A percentile compares a stretch with the other conserved stretches of the same genome.
Conservation (phyloP, 2,329 filamentous ascomycete species). For the Elsinoe ampelina region DNA sequence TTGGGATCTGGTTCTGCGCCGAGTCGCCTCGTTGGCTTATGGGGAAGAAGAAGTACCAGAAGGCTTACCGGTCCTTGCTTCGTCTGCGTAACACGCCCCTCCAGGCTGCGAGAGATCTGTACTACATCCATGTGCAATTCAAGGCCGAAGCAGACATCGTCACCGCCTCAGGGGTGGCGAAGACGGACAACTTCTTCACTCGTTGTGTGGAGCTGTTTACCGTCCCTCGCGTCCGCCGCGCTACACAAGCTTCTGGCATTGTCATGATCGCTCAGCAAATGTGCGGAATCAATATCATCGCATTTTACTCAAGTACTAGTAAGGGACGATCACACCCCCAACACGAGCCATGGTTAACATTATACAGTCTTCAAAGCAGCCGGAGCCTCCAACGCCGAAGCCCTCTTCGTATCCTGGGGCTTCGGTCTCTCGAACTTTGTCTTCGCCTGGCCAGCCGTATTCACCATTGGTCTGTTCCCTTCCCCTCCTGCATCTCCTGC, state of each 20-base stretch:
- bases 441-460: slow-evolving; percentile 38
- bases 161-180: slow-evolving; percentile 24
- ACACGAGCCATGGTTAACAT: neutral
- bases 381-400: slow-evolving; percentile 28
- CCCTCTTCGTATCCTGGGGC: slow-evolving; percentile 35
- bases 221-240: slow-evolving; percentile 58
- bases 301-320: slow-evolving; percentile 25
- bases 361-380: slow-evolving; percentile 30
- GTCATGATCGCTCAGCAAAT: slow-evolving; percentile 54
- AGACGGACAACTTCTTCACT: slow-evolving; percentile 35
- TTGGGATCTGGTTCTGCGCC: slow-evolving; percentile 32
- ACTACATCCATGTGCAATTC: slow-evolving; percentile 33
- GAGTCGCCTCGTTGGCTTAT: slow-evolving; percentile 32
- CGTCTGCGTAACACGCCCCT: slow-evolving; percentile 32
- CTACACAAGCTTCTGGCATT: slow-evolving; percentile 64
- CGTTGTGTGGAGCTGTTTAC: slow-evolving; percentile 53
- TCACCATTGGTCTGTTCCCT: slow-evolving; percentile 27
- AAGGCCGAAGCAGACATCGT: slow-evolving; percentile 26
- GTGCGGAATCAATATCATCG: slow-evolving; percentile 23
- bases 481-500: too few species aligned
- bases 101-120: slow-evolving; percentile 35
- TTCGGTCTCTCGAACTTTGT: slow-evolving; percentile 39
- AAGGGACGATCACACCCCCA: neutral
- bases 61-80: slow-evolving; percentile 32
- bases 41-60: slow-evolving; percentile 30